phyloP scores from a whole-genome alignment of 805 yeast genomes.

The Brettanomyces custersianus region DNA sequence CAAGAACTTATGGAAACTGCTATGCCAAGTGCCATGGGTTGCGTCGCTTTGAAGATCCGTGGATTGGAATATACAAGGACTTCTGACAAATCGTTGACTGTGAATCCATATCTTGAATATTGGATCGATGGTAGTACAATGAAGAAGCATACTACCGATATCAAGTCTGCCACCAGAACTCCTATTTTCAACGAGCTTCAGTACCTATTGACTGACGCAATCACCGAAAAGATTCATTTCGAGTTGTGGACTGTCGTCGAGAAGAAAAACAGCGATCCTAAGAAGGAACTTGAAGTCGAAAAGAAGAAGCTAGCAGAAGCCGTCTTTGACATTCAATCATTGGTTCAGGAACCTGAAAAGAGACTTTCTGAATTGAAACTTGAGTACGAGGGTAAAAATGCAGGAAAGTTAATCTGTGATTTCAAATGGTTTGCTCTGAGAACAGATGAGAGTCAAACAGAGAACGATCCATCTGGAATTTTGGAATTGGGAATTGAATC shows the following conservation, averaged over 20 bases:
- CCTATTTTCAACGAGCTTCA: conserved; percentile 65
- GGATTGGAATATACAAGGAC: conserved; percentile 41
- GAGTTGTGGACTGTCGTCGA: conserved; percentile 28
- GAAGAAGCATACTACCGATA: conserved; percentile 35
- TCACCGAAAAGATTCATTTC: conserved; percentile 49
- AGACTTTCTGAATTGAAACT: conserved; percentile 36
- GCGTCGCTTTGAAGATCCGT: conserved; percentile 52
- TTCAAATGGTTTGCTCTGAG: conserved; percentile 41
- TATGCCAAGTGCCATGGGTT: conserved; percentile 62
- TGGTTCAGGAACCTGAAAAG: conserved; percentile 44
- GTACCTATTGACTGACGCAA: conserved; percentile 44
- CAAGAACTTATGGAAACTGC: conserved; percentile 60
- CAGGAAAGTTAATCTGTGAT: conserved; percentile 54
- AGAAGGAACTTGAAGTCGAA: conserved; percentile 44
- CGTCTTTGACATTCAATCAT: conserved; percentile 46
- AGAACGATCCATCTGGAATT: conserved; percentile 66
- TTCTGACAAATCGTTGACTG: conserved; percentile 30
- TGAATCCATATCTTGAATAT: conserved; percentile 38
- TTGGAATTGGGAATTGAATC: conserved; percentile 53
- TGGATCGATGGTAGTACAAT: conserved; percentile 28
- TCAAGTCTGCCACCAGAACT: conserved; percentile 43
- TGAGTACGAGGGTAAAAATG: conserved; percentile 41
- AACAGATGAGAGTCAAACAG: conserved; percentile 40
- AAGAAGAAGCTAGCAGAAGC: conserved; percentile 43
- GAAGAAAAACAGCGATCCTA: conserved; percentile 8